phyloP scores from a whole-genome alignment of 1,284 basidiomycete genomes.

The Leccinum pallidistipes region DNA sequence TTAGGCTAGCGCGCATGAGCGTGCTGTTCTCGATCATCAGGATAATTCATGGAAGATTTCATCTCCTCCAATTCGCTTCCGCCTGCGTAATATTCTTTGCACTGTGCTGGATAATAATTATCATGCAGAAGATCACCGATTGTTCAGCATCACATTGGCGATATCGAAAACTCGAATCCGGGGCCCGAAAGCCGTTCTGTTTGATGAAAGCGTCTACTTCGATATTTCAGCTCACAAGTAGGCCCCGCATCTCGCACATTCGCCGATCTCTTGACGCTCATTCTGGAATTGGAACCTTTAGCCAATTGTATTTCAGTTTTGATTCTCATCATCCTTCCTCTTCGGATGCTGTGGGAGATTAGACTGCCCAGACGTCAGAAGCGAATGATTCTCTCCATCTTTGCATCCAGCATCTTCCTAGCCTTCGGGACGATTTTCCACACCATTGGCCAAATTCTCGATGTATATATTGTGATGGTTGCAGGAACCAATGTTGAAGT shows the following conservation, averaged over 20 bases:
- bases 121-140: neutral
- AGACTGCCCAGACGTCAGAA: slow-evolving; percentile 15
- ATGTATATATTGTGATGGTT: neutral
- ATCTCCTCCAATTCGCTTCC: slow-evolving; percentile 5
- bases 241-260: neutral
- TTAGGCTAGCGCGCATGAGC: slow-evolving; percentile 3
- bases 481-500: slow-evolving; percentile 8
- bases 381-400: slow-evolving; percentile 16
- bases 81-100: slow-evolving; percentile 3
- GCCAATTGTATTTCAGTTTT: slow-evolving; percentile 7
- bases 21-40: slow-evolving; percentile 10
- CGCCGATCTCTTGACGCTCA: neutral
- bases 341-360: slow-evolving; percentile 18
- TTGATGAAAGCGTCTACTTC: neutral
- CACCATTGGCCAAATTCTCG: slow-evolving; percentile 5
- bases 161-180: neutral
- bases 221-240: slow-evolving; percentile 5
- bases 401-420: slow-evolving; percentile 12
- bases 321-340: slow-evolving; percentile 13
- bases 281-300: neutral
- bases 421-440: slow-evolving; percentile 11
- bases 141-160: slow-evolving; percentile 8
- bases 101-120: slow-evolving; percentile 3
- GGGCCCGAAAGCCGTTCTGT: neutral
- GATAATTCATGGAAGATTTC: neutral